These are phyloP conservation scores for Monosporascus sp. DNA, from an alignment of 2,329 filamentous ascomycete genomes.

Conservation along the genomic window DNA sequence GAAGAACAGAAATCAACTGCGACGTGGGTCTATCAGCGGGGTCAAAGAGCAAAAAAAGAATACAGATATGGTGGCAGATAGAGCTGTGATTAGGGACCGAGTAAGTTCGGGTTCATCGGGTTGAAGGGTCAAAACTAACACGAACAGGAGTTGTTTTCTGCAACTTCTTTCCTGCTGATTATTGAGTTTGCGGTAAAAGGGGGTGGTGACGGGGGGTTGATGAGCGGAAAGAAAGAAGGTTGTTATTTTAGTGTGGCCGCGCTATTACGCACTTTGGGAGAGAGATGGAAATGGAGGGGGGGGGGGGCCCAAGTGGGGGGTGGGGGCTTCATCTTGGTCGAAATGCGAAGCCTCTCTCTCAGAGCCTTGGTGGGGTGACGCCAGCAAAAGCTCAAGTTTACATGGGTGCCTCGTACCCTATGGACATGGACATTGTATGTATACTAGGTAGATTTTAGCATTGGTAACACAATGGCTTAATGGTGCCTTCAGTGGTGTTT, in stretches of 20 bases:
- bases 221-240: background rate
- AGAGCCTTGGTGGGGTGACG: conserved; percentile 19
- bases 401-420: background rate
- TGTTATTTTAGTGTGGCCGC: background rate
- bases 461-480: background rate
- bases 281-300: background rate
- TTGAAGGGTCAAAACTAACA: background rate
- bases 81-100: too few species aligned
- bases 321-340: background rate
- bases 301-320: background rate
- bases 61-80: background rate
- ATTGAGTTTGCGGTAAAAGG: background rate
- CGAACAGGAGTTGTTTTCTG: background rate
- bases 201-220: background rate
- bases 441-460: background rate
- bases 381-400: background rate
- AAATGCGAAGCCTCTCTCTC: background rate
- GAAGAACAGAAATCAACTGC: conserved; percentile 19
- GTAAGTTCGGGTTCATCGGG: too few species aligned
- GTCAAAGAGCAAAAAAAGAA: conserved; percentile 3
- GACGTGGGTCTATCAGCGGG: conserved; percentile 21
- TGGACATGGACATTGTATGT: background rate
- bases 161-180: background rate
- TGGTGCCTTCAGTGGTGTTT: background rate
- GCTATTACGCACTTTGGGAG: background rate